phyloP scores from a whole-genome alignment of 805 yeast genomes.

The Vanderwaltozyma polyspora region DNA sequence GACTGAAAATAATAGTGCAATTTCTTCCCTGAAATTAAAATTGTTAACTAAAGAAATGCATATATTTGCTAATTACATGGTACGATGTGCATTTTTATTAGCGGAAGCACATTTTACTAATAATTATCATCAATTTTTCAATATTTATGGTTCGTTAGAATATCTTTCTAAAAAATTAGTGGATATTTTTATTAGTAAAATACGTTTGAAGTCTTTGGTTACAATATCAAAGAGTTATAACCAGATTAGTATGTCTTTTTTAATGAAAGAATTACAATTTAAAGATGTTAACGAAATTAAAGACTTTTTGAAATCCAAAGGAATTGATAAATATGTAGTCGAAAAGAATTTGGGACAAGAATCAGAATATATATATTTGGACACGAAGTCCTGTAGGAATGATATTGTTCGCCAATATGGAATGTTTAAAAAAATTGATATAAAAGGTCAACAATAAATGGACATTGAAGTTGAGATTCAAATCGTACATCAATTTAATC shows the following conservation, averaged over 20 bases:
- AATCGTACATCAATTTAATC: too few relatives aligned
- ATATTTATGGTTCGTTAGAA: slow-evolving; percentile 30
- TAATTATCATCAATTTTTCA: slow-evolving; percentile 46
- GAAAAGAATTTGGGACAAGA: slow-evolving; percentile 17
- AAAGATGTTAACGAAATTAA: slow-evolving; percentile 28
- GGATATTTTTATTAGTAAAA: slow-evolving; percentile 44
- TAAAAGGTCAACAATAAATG: slow-evolving; percentile 60
- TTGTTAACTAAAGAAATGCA: slow-evolving; percentile 9
- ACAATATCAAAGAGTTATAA: slow-evolving; percentile 48
- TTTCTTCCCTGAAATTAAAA: slow-evolving; percentile 17
- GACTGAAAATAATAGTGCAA: slow-evolving; percentile 44
- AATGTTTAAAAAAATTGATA: slow-evolving; percentile 54
- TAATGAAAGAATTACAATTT: slow-evolving; percentile 33
- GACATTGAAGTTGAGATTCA: too few relatives aligned
- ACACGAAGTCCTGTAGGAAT: slow-evolving; percentile 26
- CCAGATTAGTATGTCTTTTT: slow-evolving; percentile 31
- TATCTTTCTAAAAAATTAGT: slow-evolving; percentile 37
- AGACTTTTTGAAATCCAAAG: slow-evolving; percentile 33
- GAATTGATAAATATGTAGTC: slow-evolving; percentile 28
- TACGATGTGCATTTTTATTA: slow-evolving; percentile 23
- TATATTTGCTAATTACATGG: slow-evolving; percentile 11
- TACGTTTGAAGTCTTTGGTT: slow-evolving; percentile 45
- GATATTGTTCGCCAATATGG: slow-evolving; percentile 29
- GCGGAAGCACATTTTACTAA: slow-evolving; percentile 26
- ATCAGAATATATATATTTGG: slow-evolving; percentile 26